Conservation (phyloP, 306 rosid species). For the Castanea sativa region DNA sequence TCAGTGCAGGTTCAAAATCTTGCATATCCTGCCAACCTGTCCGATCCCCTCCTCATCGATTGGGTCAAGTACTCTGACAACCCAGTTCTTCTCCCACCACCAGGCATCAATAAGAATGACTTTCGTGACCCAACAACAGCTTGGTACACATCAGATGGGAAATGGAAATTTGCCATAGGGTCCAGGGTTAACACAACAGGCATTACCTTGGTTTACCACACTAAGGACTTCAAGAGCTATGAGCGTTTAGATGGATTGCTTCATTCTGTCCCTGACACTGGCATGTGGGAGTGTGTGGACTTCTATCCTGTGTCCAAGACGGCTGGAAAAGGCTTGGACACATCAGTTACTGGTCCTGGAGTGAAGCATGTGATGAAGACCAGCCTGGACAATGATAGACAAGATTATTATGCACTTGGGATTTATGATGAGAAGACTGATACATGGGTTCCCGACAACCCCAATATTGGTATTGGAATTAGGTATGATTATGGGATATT, state of each 20-base stretch:
- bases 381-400: slow-evolving; percentile 68
- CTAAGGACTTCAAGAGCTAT: slow-evolving; percentile 57
- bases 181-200: slow-evolving; percentile 71
- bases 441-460: slow-evolving; percentile 53
- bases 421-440: slow-evolving; percentile 56
- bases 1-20: slow-evolving; percentile 78
- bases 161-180: slow-evolving; percentile 72
- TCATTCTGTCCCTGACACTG: slow-evolving; percentile 61
- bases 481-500: slow-evolving; percentile 79
- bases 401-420: slow-evolving; percentile 82
- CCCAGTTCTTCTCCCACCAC: slow-evolving; percentile 75
- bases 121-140: slow-evolving; percentile 95
- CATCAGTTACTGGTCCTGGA: slow-evolving; percentile 46
- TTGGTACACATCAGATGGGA: slow-evolving; percentile 73
- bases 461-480: slow-evolving; percentile 57
- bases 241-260: slow-evolving; percentile 49
- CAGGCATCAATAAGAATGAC: slow-evolving; percentile 47
- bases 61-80: slow-evolving; percentile 73
- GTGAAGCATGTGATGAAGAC: slow-evolving; percentile 78
- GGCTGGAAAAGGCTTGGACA: slow-evolving; percentile 47
- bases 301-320: slow-evolving; percentile 58
- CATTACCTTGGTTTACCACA: slow-evolving; percentile 65
- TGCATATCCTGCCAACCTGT: slow-evolving; percentile 65
- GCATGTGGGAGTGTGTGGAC: slow-evolving; percentile 97
- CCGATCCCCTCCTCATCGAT: slow-evolving; percentile 64